phyloP scores from a whole-genome alignment of 768 basidiomycete species.

The Scleroderma citrinum region DNA sequence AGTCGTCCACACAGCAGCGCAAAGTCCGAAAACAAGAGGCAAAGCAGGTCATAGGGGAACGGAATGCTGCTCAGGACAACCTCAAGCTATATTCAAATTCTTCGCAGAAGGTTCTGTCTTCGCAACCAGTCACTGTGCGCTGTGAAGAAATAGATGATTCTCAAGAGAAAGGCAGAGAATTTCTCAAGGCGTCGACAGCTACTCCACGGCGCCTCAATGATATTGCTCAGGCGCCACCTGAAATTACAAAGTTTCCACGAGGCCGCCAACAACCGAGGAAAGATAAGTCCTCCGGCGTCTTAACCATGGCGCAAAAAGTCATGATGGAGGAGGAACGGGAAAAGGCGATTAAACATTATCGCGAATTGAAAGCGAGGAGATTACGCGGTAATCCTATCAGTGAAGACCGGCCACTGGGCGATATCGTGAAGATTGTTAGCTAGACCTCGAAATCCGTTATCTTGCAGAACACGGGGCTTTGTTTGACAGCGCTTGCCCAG shows the following conservation, averaged over 20 bases:
- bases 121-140: constrained; percentile 5
- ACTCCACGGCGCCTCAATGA: constrained; percentile 66
- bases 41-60: constrained; percentile 9
- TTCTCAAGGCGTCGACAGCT: constrained; percentile 43
- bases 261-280: constrained; percentile 28
- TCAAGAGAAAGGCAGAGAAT: constrained; percentile 36
- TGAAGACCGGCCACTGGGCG: constrained; percentile 5
- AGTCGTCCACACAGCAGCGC: constrained; percentile 47
- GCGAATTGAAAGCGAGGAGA: constrained; percentile 58
- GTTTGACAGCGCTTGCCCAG: too few species aligned
- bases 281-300: constrained; percentile 35
- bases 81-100: constrained; percentile 6
- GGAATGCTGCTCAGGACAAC: constrained; percentile 9
- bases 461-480: too few species aligned
- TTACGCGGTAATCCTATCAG: constrained; percentile 11
- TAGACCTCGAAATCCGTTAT: not conserved
- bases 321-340: constrained; percentile 77
- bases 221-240: constrained; percentile 63
- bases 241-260: constrained; percentile 50
- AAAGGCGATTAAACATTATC: constrained; percentile 58
- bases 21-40: constrained; percentile 33
- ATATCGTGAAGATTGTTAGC: constrained; percentile 8
- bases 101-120: constrained; percentile 11
- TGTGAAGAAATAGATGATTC: constrained; percentile 16
- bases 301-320: constrained; percentile 70